Percentiles rank a stretch among this genome's conserved stretches.
Evolutionary conservation across 1,284 basidiomycete genomes (phyloP).

Genomic region (Bondarzewia mesenterica): DNA sequence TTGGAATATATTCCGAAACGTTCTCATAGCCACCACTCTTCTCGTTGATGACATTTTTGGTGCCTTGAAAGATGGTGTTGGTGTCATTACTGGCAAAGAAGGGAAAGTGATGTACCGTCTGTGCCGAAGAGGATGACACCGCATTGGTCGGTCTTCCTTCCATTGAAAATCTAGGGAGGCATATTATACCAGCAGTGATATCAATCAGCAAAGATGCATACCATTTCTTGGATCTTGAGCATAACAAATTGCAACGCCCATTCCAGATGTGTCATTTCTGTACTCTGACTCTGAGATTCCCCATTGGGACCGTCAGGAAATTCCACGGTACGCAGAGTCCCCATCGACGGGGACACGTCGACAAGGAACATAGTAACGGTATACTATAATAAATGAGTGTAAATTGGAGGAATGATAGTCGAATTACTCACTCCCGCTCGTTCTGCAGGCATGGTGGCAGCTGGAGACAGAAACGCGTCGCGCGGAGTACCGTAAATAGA

Average conservation of each 20-base stretch:
- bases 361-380: constrained; percentile 82
- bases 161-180: constrained; percentile 67
- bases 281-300: constrained; percentile 36
- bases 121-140: constrained; percentile 81
- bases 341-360: constrained; percentile 86
- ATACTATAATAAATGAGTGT: constrained; percentile 41
- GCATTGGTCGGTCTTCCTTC: constrained; percentile 87
- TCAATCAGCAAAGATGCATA: constrained; percentile 20
- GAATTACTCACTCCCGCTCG: constrained; percentile 52
- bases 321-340: constrained; percentile 45
- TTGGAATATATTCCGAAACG: constrained; percentile 72
- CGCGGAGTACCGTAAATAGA: too few species aligned
- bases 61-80: constrained; percentile 34
- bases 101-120: constrained; percentile 40
- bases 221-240: constrained; percentile 86
- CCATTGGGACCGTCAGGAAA: constrained; percentile 47
- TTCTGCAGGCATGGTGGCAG: constrained; percentile 58
- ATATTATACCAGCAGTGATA: constrained; percentile 3
- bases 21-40: constrained; percentile 65
- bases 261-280: constrained; percentile 69
- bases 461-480: constrained; percentile 11
- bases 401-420: background rate
- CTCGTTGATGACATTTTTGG: constrained; percentile 65
- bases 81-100: background rate
- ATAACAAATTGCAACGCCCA: constrained; percentile 82